A percentile compares a stretch with the other conserved stretches of the same genome.
Conservation (phyloP, 805 yeast species). For the Komagataella pastoris region DNA sequence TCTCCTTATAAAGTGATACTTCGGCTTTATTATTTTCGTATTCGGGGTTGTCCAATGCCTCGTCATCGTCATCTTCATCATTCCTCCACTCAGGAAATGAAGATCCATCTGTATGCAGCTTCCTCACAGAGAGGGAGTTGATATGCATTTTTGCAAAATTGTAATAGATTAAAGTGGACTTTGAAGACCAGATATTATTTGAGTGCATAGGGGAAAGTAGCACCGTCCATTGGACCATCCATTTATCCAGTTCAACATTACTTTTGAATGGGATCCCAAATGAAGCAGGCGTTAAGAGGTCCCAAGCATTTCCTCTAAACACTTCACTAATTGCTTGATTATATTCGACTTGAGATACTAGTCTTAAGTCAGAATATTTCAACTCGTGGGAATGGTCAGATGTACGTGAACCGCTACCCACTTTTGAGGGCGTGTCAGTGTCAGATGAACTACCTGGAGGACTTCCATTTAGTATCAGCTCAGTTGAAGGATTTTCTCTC, state of each 20-base stretch:
- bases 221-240: conserved; percentile 79
- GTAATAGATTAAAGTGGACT: conserved; percentile 55
- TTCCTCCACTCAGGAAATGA: conserved; percentile 9
- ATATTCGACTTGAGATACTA: conserved; percentile 56
- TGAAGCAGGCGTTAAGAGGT: conserved; percentile 39
- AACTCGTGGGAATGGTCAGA: background rate
- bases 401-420: background rate
- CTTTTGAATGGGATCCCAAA: conserved; percentile 60
- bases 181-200: conserved; percentile 45
- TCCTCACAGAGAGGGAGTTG: conserved; percentile 35
- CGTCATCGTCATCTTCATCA: conserved; percentile 18
- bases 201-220: conserved; percentile 42
- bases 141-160: conserved; percentile 69
- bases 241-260: conserved; percentile 53
- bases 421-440: background rate
- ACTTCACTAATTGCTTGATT: conserved; percentile 50
- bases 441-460: background rate
- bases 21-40: conserved; percentile 7
- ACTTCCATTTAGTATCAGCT: background rate
- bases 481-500: background rate
- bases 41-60: conserved; percentile 8
- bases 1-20: conserved; percentile 6
- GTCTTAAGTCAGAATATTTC: conserved; percentile 32
- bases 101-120: conserved; percentile 20
- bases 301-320: conserved; percentile 49